Evolutionary conservation across 352 stramenopile genomes (phyloP), one percentile per base, ranked within the genome.

Genomic region (Phytophthora tentaculata): DNA sequence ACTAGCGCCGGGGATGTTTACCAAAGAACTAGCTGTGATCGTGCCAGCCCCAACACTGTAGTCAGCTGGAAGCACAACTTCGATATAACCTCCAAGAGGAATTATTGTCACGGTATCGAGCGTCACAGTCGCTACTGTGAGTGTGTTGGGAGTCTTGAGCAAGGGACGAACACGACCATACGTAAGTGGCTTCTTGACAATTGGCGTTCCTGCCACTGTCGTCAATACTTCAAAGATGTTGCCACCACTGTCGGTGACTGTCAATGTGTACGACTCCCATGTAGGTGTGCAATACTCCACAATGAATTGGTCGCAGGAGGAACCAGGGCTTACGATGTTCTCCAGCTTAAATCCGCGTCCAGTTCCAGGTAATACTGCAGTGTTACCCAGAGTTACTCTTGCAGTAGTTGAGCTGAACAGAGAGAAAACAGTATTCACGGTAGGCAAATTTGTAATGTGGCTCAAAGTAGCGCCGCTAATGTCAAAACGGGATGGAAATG

Each of bases 121-220:
- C 9, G 63, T 65, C 20, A 93, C 52, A 7, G 69, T 82, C 19
- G 67, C 76, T 2, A 67, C 58, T 13, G 83, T 91, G 0, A 64
- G n/a, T 5, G 62, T 84, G 10, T 75, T 61, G 3, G 77, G 79
- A 2, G 60, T 35, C 50, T 80, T 86, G 17, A 77, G 24, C 9
- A 79, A 43, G 0, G 81, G 81, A 7, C 81, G 79, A 16, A 92
- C 77, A 35, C 79, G 79, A 0, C 68, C 84, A 55, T 79, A 89
- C 0, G 44, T 16, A 6, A 92, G 67, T 16, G 72, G 73, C 50
- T 86, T 89, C 66, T 90, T 91, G n/a, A 91, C 68, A 58, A 93
- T 88, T 23, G 74, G 76, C 2, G 79, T 86, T 3, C 82, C 84
- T 7, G 77, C 23, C 19, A 93, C 68, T 8, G 71, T 67, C 1